Percentiles rank a stretch among this genome's conserved stretches.
phyloP scores from a whole-genome alignment of 345 rosid species.

The Odontarrhena argentea region DNA sequence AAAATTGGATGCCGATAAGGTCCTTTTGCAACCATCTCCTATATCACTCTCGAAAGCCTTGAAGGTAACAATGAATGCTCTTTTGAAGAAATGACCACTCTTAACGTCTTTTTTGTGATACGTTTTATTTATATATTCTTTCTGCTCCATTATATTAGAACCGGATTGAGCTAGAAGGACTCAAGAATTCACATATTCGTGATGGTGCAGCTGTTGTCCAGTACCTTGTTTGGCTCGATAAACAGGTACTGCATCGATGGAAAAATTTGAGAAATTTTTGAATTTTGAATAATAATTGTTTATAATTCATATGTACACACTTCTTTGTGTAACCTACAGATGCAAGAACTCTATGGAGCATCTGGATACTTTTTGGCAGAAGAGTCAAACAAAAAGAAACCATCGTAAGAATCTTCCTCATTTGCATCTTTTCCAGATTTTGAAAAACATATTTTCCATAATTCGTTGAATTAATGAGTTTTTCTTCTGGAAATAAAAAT shows the following conservation, averaged over 20 bases:
- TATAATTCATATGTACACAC: neutral
- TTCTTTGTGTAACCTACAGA: conserved; percentile 49
- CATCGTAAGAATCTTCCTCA: conserved; percentile 46
- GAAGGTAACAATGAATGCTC: conserved; percentile 57
- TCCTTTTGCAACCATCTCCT: conserved; percentile 81
- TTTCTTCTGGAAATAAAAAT: conserved; percentile 19
- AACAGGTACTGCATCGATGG: conserved; percentile 50
- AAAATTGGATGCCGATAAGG: conserved; percentile 66
- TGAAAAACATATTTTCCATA: neutral
- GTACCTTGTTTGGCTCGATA: conserved; percentile 89
- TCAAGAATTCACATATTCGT: conserved; percentile 83
- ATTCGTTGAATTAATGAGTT: neutral
- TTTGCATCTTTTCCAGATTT: neutral
- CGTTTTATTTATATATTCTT: neutral
- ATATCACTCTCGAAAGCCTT: conserved; percentile 89
- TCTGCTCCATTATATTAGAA: conserved; percentile 48
- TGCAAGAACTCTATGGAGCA: conserved; percentile 93
- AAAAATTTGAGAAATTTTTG: neutral
- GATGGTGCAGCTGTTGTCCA: conserved; percentile 99
- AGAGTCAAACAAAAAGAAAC: conserved; percentile 49
- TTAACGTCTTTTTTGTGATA: neutral
- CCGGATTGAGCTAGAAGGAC: conserved; percentile 84
- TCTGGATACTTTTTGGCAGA: conserved; percentile 85
- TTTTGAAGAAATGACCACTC: neutral
- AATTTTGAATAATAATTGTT: neutral